Evolutionary conservation across 441 rosid species (phyloP).

Genomic region (Mallotus repandus): DNA sequence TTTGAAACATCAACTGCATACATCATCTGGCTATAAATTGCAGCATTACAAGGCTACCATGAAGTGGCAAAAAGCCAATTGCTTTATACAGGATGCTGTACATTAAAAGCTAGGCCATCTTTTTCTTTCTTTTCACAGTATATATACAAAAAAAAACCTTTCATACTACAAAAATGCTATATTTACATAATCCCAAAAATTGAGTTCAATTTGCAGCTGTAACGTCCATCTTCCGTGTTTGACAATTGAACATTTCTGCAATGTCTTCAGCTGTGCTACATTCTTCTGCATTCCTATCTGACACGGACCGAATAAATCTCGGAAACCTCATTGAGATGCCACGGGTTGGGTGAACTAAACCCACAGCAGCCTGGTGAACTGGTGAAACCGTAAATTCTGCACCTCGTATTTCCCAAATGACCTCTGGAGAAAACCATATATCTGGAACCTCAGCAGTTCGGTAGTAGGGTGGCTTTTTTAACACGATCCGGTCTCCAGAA

Average conservation of each 20-base stretch:
- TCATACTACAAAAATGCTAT: background rate
- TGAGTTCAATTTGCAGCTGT: slow-evolving; percentile 26
- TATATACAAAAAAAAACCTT: background rate
- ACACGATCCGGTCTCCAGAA: slow-evolving; percentile 58
- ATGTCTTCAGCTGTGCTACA: slow-evolving; percentile 70
- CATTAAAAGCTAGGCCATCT: background rate
- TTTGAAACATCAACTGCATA: too few species aligned
- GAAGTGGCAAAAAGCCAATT: background rate
- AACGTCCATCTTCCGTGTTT: slow-evolving; percentile 69
- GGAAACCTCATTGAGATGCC: slow-evolving; percentile 88
- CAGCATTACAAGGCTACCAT: background rate
- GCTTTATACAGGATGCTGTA: background rate
- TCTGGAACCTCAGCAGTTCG: slow-evolving; percentile 73
- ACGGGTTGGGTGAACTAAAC: slow-evolving; percentile 76
- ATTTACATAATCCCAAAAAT: background rate
- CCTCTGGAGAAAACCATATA: slow-evolving; percentile 71
- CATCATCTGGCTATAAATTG: background rate
- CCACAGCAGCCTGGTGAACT: slow-evolving; percentile 70
- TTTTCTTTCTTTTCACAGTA: background rate
- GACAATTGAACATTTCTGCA: slow-evolving; percentile 72
- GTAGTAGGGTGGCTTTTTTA: slow-evolving; percentile 70
- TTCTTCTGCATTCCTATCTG: slow-evolving; percentile 64
- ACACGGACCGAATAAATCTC: slow-evolving; percentile 45
- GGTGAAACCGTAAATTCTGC: slow-evolving; percentile 86
- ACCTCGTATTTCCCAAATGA: slow-evolving; percentile 83